Evolutionary conservation across 441 rosid genomes (phyloP), one percentile per base, ranked within the genome.

Genomic region (Hypseocharis bilobata): DNA sequence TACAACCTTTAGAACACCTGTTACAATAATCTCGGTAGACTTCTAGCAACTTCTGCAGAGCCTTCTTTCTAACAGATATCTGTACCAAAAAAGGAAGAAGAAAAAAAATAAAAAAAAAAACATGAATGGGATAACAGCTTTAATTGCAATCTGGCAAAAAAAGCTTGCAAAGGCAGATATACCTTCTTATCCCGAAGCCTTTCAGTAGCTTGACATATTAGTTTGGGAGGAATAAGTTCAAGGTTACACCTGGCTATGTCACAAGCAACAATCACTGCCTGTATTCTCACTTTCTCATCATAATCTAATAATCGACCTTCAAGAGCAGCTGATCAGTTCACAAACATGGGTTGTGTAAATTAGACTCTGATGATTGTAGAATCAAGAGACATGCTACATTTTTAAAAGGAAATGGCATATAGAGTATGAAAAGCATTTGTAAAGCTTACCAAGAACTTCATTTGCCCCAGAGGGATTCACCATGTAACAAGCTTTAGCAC

Each of bases 161-260:
- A 8, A 64, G 65, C 11, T 16, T 57, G 69, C 58, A 44, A 58
- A 19, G 54, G 62, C 57, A 67, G 60, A 72, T 22, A 19, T 79
- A 85, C 97, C 96, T 89, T 93, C 89, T 91, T 93, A 83, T 93
- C 96, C 74, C 96, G 84, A 70, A 93, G 92, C 69, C 99, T 88
- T 78, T 91, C 96, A 64, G 76, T 70, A 59, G 85, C 81, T 78
- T 80, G 88, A 76, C 80, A 79, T 75, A 89, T 73, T 57, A 93
- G 64, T 67, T 74, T 82, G 59, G 78, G 69, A 30, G 92, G 80
- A 76, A 82, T 74, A 70, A 67, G 65, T 70, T 84, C 83, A 42
- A 79, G 76, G 77, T 85, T 80, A 65, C 71, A 74, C 80, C 73
- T 83, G 73, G 87, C 85, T 66, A 93, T 78, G 75, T 93, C 99